phyloP scores from a whole-genome alignment of 805 yeast species.

The Ogataea methanolica region DNA sequence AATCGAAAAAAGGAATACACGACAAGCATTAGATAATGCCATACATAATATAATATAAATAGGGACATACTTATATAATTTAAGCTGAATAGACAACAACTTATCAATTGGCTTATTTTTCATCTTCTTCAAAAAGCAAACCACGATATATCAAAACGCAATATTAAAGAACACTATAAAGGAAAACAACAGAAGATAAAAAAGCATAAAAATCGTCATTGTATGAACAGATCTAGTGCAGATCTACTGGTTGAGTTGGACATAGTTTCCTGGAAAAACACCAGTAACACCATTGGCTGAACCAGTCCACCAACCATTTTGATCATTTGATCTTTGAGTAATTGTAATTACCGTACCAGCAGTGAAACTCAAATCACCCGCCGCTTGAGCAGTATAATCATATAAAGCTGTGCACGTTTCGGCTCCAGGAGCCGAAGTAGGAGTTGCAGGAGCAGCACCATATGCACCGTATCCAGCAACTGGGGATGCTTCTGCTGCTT shows the following conservation, averaged over 20 bases:
- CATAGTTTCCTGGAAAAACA: conserved; percentile 95
- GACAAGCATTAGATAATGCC: too few relatives aligned
- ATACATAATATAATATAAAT: too few relatives aligned
- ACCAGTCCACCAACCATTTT: conserved; percentile 99
- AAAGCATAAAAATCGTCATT: background rate
- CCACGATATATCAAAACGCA: too few relatives aligned
- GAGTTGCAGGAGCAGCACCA: conserved; percentile 29
- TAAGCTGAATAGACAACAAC: too few relatives aligned
- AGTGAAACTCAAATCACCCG: conserved; percentile 81
- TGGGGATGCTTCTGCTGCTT: conserved; percentile 20
- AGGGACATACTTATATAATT: too few relatives aligned
- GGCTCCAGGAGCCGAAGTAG: conserved; percentile 24
- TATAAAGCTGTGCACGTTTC: conserved; percentile 85
- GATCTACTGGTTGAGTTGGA: conserved; percentile 50
- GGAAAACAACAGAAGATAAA: background rate
- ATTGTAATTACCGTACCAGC: conserved; percentile 87
- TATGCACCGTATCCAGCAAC: conserved; percentile 20
- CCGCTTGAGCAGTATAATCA: conserved; percentile 90
- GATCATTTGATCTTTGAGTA: conserved; percentile 74
- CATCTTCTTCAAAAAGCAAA: too few relatives aligned
- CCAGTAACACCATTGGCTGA: conserved; percentile 79
- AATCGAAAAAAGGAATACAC: too few relatives aligned
- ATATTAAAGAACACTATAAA: too few relatives aligned
- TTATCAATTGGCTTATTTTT: too few relatives aligned
- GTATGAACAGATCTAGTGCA: background rate